A percentile compares a stretch with the other conserved stretches of the same genome.
Conservation (phyloP, 345 rosid species). For the Acer campestre region DNA sequence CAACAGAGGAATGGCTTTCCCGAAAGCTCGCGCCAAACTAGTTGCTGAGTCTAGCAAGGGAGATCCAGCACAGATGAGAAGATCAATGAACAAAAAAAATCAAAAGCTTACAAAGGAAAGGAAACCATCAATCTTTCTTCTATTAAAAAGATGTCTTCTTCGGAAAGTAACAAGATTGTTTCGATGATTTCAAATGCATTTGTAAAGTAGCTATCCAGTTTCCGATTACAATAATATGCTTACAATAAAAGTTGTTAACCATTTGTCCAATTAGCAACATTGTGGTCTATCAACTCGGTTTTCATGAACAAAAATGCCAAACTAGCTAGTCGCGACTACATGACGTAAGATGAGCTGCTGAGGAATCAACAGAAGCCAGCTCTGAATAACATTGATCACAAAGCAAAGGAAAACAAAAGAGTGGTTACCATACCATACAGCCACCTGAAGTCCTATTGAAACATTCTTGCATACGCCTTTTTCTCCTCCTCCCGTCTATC, state of each 20-base stretch:
- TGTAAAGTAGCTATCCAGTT: neutral
- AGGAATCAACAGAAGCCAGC: neutral
- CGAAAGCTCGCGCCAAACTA: constrained; percentile 34
- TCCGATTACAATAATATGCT: constrained; percentile 8
- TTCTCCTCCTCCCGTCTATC: constrained; percentile 36
- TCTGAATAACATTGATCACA: neutral
- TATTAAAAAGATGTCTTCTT: constrained; percentile 28
- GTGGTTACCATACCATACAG: constrained; percentile 9
- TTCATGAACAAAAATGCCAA: neutral
- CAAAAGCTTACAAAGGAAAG: constrained; percentile 19
- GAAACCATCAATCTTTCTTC: constrained; percentile 26
- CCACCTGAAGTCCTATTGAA: constrained; percentile 29
- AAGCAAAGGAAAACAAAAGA: neutral
- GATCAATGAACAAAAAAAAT: constrained; percentile 21
- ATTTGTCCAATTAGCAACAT: too few relatives aligned
- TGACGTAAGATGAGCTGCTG: neutral
- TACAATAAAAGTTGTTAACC: neutral
- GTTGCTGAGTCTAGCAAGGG: constrained; percentile 4
- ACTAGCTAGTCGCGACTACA: neutral
- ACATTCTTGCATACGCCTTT: constrained; percentile 39
- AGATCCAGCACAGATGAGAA: constrained; percentile 8
- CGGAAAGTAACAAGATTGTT: constrained; percentile 28
- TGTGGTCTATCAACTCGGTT: too few relatives aligned
- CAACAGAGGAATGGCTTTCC: constrained; percentile 21
- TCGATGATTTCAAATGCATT: constrained; percentile 12